Conservation (phyloP, 1,284 basidiomycete genomes). For the Pholiota adiposa region DNA sequence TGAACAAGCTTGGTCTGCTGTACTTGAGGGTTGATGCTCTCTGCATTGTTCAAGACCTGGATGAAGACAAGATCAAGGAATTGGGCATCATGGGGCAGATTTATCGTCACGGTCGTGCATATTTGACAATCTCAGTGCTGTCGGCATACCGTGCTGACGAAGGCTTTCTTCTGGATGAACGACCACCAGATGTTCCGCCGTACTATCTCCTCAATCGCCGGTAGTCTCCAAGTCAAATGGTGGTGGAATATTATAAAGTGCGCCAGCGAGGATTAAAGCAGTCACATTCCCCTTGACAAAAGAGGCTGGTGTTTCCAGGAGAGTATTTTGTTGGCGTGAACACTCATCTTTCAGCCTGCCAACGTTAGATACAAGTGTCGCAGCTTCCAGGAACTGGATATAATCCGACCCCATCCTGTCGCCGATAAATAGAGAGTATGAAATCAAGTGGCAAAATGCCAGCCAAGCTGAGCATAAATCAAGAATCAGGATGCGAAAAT, state of each 20-base stretch:
- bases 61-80: constrained; percentile 7
- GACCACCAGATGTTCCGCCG: neutral
- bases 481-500: no score
- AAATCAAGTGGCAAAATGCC: no score
- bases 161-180: constrained; percentile 10
- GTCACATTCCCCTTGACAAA: neutral
- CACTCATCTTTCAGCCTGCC: constrained; percentile 11
- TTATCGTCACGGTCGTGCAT: constrained; percentile 7
- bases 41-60: constrained; percentile 12
- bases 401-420: neutral
- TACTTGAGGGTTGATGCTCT: constrained; percentile 14
- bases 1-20: constrained; percentile 2
- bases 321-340: constrained; percentile 1
- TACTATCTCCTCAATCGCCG: neutral
- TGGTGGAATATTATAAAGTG: neutral
- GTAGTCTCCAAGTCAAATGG: neutral
- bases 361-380: constrained; percentile 10
- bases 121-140: constrained; percentile 6
- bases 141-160: constrained; percentile 5
- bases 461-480: no score
- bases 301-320: constrained; percentile 15
- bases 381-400: neutral
- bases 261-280: neutral
- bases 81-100: constrained; percentile 7
- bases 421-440: no score